Percentiles rank a stretch among this genome's conserved stretches.
These are phyloP conservation scores for Rheum nobile DNA, from an alignment of 148 eudicot species.

Conservation along the genomic window DNA sequence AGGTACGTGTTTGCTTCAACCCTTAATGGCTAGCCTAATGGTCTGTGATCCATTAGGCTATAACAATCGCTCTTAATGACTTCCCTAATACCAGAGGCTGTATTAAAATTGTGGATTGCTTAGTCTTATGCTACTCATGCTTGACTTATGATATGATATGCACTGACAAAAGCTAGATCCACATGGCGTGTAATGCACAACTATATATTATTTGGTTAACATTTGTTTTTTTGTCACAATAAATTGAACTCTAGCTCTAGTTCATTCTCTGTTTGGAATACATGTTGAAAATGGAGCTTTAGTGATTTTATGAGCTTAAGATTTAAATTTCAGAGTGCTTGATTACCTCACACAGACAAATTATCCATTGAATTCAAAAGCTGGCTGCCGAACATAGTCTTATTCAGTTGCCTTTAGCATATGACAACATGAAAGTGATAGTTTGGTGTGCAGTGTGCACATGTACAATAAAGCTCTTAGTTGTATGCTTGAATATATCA, in stretches of 20 bases:
- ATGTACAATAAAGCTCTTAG: neutral
- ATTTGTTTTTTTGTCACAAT: neutral
- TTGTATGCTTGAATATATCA: neutral
- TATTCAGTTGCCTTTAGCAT: neutral
- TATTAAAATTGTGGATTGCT: neutral
- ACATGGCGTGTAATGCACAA: neutral
- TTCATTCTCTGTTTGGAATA: neutral
- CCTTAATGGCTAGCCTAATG: neutral
- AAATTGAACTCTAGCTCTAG: neutral
- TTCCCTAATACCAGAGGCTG: neutral
- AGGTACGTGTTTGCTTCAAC: constrained; percentile 40
- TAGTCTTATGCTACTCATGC: neutral
- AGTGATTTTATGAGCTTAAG: neutral
- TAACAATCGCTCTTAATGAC: neutral
- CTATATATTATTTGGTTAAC: neutral
- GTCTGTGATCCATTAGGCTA: neutral
- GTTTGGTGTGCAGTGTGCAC: neutral
- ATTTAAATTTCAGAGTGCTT: neutral
- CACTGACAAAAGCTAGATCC: neutral
- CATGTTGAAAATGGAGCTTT: neutral
- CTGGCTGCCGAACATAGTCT: neutral
- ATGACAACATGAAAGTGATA: neutral
- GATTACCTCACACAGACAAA: too few relatives aligned
- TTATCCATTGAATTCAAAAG: too few relatives aligned
- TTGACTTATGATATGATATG: neutral